Base-by-base conservation (phyloP, 257 asterid species). In the Solanum boliviense region DNA sequence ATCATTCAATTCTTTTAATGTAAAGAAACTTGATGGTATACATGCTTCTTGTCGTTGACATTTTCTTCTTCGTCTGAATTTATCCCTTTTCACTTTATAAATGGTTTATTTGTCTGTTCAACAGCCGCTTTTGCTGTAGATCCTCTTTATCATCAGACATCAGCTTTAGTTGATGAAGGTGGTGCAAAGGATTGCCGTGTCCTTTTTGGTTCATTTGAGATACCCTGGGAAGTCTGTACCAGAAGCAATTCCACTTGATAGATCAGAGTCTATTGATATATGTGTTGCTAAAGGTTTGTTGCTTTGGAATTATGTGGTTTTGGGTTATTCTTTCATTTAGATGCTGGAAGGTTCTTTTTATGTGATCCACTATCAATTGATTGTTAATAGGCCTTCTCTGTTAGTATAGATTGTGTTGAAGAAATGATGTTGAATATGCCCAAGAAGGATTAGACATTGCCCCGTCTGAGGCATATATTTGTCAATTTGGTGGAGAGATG, bases 121-220 rank as follows among this genome's bases (percentile, higher is more conserved):
- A 68, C 44, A 83, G 98, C 88, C 90, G 98, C 99, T 76, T 97
- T 96, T 92, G 94, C 91, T 87, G 98, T 97, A 25, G 98, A 97
- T 90, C 98, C 99, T 89, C 98, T 35, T 84, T 96, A 96, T 91
- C 99, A 97, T 87, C 99, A 96, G 92, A 96, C 98, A 56, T 94
- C 98, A 25, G 98, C 99, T 88, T 88, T 95, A 95, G 94, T 96
- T 91, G 98, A 96, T 89, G 99, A 97, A 94, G 98, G 98, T 81
- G 98, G 98, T 38, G 99, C 96, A 10, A 97, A 94, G 92, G 98
- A 92, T 89, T 96, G 98, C 93, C 91, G 88, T 88, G 96, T 97
- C 89, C 98, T 97, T 72, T 97, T 97, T 88, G 99, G 95, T 92
- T 96, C 98, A 36, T 79, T 87, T 38, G 98, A 97, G 91, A 89